Conservation (phyloP, 2,329 filamentous ascomycete species). For the Aurifilum marmelostoma region DNA sequence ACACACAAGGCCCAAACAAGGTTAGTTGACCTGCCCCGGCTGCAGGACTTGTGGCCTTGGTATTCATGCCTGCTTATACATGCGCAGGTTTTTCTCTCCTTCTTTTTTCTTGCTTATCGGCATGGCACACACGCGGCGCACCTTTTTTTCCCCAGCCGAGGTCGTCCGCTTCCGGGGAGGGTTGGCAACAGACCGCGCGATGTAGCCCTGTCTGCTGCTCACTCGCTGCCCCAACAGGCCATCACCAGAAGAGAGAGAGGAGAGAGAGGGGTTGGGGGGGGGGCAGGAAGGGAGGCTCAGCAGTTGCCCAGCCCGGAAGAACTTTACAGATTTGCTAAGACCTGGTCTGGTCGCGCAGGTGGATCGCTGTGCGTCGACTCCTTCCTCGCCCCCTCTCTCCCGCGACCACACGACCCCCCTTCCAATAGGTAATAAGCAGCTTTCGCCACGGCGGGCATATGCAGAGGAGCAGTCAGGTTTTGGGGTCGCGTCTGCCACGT, state of each 20-base stretch:
- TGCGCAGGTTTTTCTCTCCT: background rate
- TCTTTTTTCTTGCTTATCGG: background rate
- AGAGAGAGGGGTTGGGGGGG: too few species aligned
- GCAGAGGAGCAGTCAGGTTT: constrained; percentile 13
- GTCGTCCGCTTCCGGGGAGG: background rate
- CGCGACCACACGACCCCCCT: background rate
- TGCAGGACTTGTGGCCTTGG: background rate
- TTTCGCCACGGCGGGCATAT: background rate
- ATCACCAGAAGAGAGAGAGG: too few species aligned
- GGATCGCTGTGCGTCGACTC: constrained; percentile 21
- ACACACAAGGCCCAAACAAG: background rate
- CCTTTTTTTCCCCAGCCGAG: constrained; percentile 8
- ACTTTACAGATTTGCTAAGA: constrained; percentile 27
- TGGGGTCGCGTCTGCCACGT: constrained; percentile 23
- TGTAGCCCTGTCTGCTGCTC: constrained; percentile 20
- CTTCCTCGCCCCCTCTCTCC: constrained; percentile 15
- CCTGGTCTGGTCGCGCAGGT: background rate
- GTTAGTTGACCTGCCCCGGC: background rate
- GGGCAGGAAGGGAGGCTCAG: too few species aligned
- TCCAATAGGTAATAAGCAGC: background rate
- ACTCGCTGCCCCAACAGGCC: constrained; percentile 9
- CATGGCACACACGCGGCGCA: constrained; percentile 3
- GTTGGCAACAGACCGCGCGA: constrained; percentile 5
- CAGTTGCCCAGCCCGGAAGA: constrained; percentile 20
- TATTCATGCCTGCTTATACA: background rate